Base-by-base conservation (phyloP, 2,329 filamentous ascomycete genomes). In the Fusarium sp. region DNA sequence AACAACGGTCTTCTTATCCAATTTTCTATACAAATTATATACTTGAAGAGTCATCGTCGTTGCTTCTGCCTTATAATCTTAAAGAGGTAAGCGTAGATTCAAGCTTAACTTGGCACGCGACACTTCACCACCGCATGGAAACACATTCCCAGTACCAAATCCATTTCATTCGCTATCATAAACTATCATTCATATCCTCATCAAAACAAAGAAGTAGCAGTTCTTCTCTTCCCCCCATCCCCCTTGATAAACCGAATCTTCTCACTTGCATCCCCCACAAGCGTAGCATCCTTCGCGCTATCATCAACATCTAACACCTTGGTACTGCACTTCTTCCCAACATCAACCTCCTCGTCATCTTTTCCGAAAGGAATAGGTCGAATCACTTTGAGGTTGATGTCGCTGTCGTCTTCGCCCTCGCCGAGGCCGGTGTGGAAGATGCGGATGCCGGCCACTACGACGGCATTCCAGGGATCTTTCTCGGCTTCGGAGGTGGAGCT, bases 381-480 rank as follows among this genome's bases (percentile, higher is more conserved):
- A 18, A 86, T 80, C 0, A 86, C 83, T 5, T 79, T 79, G 21
- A 87, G 74, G 67, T 80, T 80, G 32, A 85, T 80, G 4, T 82
- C 76, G 43, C 82, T 79, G 40, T 81, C 77, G 12, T 79, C 76
- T 16, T 80, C 79, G 13, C 77, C 74, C 3, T 74, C 78, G 21
- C 78, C 79, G 0, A 78, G 72, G 2, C 81, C 83, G 74, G 88
- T 88, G 77, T 87, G 86, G 78, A 91, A 92, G 4, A 92, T 86
- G n/a, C 89, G 85, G 52, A 92, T 80, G 0, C 90, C 89, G 4
- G 91, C 85, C 15, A 91, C 87, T 6, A 84, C 87, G n/a, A 91
- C 86, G 8, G 90, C 90, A 76, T 92, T 91, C 90, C 90, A 92
- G 1, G 89, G 87, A 44, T 89, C 86, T 30, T 84, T 82, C 70